Conservation (phyloP, 2,329 filamentous ascomycete species). For the Penicillium hordei region DNA sequence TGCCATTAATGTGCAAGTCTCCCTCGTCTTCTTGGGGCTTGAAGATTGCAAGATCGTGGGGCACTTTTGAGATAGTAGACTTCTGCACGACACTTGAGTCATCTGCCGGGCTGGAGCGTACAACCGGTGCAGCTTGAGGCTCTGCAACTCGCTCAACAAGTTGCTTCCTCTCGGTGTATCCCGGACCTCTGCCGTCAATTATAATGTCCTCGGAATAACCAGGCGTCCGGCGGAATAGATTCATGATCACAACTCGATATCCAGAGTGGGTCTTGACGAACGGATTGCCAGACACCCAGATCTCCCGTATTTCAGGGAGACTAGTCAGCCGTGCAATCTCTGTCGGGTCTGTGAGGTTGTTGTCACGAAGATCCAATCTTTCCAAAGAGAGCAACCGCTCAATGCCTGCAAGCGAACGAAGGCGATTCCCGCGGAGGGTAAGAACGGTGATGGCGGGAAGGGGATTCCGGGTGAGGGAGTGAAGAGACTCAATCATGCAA, state of each 20-base stretch:
- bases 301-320: slow-evolving; percentile 86
- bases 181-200: slow-evolving; percentile 80
- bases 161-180: slow-evolving; percentile 80
- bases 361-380: slow-evolving; percentile 86
- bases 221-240: slow-evolving; percentile 84
- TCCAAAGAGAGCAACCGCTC: slow-evolving; percentile 87
- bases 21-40: slow-evolving; percentile 19
- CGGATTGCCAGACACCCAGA: slow-evolving; percentile 90
- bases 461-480: slow-evolving; percentile 77
- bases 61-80: slow-evolving; percentile 44
- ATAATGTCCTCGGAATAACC: slow-evolving; percentile 88
- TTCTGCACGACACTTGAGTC: slow-evolving; percentile 67
- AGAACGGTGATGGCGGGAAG: slow-evolving; percentile 90
- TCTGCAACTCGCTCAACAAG: slow-evolving; percentile 79
- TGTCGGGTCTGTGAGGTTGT: slow-evolving; percentile 82
- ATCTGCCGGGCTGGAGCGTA: slow-evolving; percentile 67
- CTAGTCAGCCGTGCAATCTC: slow-evolving; percentile 86
- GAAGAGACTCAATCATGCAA: slow-evolving; percentile 95
- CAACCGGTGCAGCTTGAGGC: slow-evolving; percentile 71
- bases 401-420: slow-evolving; percentile 83
- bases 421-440: slow-evolving; percentile 84
- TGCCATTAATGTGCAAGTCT: slow-evolving; percentile 13
- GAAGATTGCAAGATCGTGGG: slow-evolving; percentile 13
- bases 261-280: slow-evolving; percentile 83
- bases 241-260: slow-evolving; percentile 90